Percentiles rank a stretch among this genome's conserved stretches.
Evolutionary conservation across 225 moss, liverwort and hornwort species (phyloP).

Genomic region (Takakia lepidozioides): DNA sequence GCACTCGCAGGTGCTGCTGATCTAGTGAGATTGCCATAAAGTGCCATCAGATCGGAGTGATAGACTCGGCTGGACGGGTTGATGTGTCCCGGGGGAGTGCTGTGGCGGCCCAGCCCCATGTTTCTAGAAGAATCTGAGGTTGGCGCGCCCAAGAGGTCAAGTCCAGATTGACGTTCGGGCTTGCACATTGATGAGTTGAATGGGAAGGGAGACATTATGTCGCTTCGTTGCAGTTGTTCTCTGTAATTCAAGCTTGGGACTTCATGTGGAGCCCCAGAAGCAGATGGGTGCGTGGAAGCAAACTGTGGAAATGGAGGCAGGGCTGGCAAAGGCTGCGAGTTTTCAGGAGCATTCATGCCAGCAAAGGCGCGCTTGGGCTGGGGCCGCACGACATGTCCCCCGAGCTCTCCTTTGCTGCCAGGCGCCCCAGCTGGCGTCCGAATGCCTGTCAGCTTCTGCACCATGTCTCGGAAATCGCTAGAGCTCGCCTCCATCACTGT

Average conservation of each 20-base stretch:
- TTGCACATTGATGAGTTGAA: conserved; percentile 4
- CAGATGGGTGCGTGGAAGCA: neutral
- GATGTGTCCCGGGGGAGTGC: too few species aligned
- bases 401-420: neutral
- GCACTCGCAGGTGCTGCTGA: neutral
- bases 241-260: neutral
- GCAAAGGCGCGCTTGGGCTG: conserved; percentile 14
- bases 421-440: neutral
- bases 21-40: neutral
- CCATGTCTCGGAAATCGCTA: conserved; percentile 33
- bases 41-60: too few species aligned
- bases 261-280: neutral
- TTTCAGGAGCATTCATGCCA: neutral
- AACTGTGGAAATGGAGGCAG: neutral
- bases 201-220: neutral
- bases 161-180: neutral
- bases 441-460: conserved; percentile 44
- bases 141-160: neutral
- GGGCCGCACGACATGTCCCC: conserved; percentile 19
- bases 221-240: neutral
- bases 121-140: neutral
- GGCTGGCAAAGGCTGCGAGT: neutral
- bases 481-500: conserved; percentile 35
- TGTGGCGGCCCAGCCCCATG: too few species aligned
- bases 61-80: too few species aligned